Percentiles rank a stretch among this genome's conserved stretches.
Conservation (phyloP, 805 yeast species). For the Ogataea methylovora region DNA sequence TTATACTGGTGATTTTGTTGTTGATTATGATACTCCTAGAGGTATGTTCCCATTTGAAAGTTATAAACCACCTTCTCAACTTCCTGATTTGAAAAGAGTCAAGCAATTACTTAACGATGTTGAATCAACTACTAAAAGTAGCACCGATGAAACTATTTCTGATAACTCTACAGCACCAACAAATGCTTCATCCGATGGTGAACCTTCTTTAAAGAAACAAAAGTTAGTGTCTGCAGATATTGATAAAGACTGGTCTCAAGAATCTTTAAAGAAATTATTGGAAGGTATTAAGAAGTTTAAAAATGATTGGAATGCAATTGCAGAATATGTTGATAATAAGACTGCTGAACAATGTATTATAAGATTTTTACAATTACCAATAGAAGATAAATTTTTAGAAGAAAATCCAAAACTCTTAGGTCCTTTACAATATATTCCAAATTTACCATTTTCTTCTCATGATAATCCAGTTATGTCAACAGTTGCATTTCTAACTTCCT, state of each 20-base stretch:
- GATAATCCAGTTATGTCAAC: conserved; percentile 95
- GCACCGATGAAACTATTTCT: neutral
- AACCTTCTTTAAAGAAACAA: conserved; percentile 14
- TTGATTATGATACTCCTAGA: conserved; percentile 81
- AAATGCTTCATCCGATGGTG: conserved; percentile 1
- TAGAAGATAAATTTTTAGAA: conserved; percentile 65
- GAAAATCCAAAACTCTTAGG: conserved; percentile 45
- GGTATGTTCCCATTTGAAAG: conserved; percentile 90
- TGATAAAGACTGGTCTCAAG: conserved; percentile 54
- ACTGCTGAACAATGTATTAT: conserved; percentile 75
- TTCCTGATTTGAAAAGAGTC: conserved; percentile 24
- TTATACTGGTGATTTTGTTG: conserved; percentile 66
- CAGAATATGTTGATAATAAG: conserved; percentile 58
- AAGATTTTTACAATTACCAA: conserved; percentile 71
- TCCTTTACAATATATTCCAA: conserved; percentile 74
- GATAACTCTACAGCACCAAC: neutral
- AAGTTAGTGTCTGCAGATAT: conserved; percentile 27
- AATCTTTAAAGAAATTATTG: conserved; percentile 52
- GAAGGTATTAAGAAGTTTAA: conserved; percentile 55
- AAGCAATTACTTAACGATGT: conserved; percentile 13
- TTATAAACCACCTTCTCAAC: conserved; percentile 56
- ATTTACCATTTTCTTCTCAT: conserved; percentile 73
- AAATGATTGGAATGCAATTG: conserved; percentile 75
- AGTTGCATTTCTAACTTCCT: conserved; percentile 76
- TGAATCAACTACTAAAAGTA: neutral